Evolutionary conservation across 352 stramenopile species (phyloP), one percentile per base, ranked within the genome.

Genomic region (Globisporangium megalacanthum): DNA sequence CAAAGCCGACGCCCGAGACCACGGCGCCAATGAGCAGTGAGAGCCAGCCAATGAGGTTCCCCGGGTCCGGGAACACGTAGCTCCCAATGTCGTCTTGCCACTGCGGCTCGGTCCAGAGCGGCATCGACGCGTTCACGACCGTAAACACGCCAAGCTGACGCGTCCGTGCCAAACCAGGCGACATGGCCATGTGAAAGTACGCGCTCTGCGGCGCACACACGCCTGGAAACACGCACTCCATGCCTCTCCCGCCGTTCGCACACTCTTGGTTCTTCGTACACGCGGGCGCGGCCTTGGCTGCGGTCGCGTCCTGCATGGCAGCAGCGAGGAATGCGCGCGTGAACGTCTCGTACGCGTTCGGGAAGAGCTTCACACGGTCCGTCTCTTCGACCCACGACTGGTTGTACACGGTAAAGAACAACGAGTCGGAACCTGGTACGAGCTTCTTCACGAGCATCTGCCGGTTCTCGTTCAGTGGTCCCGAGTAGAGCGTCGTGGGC

Each of bases 301-400:
- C 70, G 44, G 54, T 63, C 37, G 78, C 74, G 9, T 76, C 72
- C 29, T 78, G 64, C 58, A 92, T 76, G 1, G 72, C 64, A 0
- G 82, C 72, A 10, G 82, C 82, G 9, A 94, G 63, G 58, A 91
- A 92, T 0, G 78, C 61, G 20, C 82, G 78, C 31, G 75, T 86
- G 51, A 94, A 94, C 13, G 74, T 70, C 60, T 94, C 82, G 62
- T 92, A 92, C 9, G 80, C 82, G 55, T 92, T 92, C 25, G 84
- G 84, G 66, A 92, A 92, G 17, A 94, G 57, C 11, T 73, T 71
- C 8, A 91, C 56, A 29, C 72, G 65, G 62, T 83, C 75, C 14
- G 65, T 54, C 20, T 79, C 65, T 19, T 92, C 74, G 36, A 71
- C 79, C 74, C 74, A 89, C 0, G 74, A 70, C 6, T 66, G 61